Percentiles rank a stretch among this genome's conserved stretches.
Evolutionary conservation across 2,329 filamentous ascomycete species (phyloP).

Genomic region (Colletotrichum nymphaeae): DNA sequence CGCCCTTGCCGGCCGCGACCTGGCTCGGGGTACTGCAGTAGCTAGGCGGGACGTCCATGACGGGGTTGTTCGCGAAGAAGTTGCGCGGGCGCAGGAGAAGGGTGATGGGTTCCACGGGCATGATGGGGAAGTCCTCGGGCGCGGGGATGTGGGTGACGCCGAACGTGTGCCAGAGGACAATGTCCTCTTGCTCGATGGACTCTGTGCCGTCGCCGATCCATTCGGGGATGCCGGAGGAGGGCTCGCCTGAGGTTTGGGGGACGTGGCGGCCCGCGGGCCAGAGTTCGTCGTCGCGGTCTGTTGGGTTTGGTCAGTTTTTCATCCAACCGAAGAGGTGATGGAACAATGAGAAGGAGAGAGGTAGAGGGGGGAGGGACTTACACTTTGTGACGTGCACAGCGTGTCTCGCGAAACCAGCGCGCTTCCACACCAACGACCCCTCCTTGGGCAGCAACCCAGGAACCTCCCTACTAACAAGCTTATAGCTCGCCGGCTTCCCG

Average conservation of each 20-base stretch:
- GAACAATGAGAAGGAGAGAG: not conserved
- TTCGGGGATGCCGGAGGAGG: constrained; percentile 76
- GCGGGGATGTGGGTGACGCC: constrained; percentile 90
- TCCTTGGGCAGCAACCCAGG: constrained; percentile 83
- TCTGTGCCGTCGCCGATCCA: constrained; percentile 80
- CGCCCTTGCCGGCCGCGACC: constrained; percentile 58
- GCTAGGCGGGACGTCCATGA: constrained; percentile 82
- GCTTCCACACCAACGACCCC: constrained; percentile 86
- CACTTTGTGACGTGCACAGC: constrained; percentile 91
- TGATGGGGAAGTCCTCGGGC: constrained; percentile 92
- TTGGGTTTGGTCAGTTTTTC: not conserved
- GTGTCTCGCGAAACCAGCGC: constrained; percentile 88
- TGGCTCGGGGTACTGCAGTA: constrained; percentile 80
- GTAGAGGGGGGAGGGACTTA: constrained; percentile 55
- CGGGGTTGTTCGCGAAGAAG: constrained; percentile 85
- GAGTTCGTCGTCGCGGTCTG: constrained; percentile 83
- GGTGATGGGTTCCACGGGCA: constrained; percentile 89
- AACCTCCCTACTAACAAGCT: constrained; percentile 89
- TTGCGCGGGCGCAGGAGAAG: constrained; percentile 82
- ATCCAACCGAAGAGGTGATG: too few species aligned
- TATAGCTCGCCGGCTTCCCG: constrained; percentile 87
- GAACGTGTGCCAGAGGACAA: constrained; percentile 95
- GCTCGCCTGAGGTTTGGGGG: constrained; percentile 86
- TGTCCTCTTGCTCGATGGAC: constrained; percentile 80
- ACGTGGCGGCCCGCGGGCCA: constrained; percentile 90